A percentile compares a stretch with the other conserved stretches of the same genome.
phyloP scores from a whole-genome alignment of 306 rosid genomes.

The Adenanthera pavonina region DNA sequence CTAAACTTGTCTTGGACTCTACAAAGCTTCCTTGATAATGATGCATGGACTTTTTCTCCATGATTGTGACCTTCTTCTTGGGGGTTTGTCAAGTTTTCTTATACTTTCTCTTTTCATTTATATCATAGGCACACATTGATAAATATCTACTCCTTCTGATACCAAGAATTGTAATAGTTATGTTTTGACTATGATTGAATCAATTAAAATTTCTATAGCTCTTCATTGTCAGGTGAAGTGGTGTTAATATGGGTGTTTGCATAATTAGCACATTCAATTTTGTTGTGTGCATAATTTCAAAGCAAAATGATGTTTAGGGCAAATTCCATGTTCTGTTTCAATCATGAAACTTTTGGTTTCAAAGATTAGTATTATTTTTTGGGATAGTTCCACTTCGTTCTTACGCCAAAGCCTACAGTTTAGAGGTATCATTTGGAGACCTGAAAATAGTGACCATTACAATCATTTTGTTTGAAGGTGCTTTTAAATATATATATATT shows the following conservation, averaged over 20 bases:
- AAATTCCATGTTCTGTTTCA: constrained; percentile 28
- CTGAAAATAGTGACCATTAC: neutral
- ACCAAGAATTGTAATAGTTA: neutral
- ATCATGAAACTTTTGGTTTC: constrained; percentile 33
- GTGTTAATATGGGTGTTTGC: constrained; percentile 31
- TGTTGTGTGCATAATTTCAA: constrained; percentile 34
- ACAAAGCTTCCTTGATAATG: constrained; percentile 26
- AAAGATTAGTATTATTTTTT: neutral
- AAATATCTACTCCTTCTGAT: neutral
- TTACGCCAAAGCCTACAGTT: constrained; percentile 7
- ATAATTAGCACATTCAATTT: constrained; percentile 19
- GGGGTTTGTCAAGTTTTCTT: constrained; percentile 2
- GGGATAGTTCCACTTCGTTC: constrained; percentile 12
- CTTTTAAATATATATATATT: neutral
- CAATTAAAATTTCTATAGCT: neutral
- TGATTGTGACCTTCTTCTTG: neutral
- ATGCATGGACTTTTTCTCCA: neutral
- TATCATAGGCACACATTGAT: neutral
- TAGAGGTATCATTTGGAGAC: neutral
- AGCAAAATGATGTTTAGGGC: constrained; percentile 35
- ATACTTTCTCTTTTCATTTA: neutral
- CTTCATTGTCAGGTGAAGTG: constrained; percentile 14
- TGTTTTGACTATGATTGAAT: neutral
- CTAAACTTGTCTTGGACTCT: constrained; percentile 6
- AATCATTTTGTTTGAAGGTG: neutral